Evolutionary conservation across 441 rosid genomes (phyloP).

Genomic region (Cnidoscolus chayamansa): DNA sequence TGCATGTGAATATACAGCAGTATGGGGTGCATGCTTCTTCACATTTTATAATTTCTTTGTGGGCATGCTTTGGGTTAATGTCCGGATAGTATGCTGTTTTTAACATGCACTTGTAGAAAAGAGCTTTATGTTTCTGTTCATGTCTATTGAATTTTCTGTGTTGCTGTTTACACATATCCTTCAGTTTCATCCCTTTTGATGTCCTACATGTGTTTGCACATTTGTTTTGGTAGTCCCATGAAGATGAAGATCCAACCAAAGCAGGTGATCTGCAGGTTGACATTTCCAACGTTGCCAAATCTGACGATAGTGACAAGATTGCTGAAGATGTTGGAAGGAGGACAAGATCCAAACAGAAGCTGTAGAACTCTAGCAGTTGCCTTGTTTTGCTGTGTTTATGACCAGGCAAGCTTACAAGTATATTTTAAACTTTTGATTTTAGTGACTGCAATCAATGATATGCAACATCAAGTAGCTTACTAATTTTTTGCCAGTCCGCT

Average conservation of each 20-base stretch:
- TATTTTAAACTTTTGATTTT: neutral
- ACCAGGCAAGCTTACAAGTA: conserved; percentile 11
- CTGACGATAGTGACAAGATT: conserved; percentile 10
- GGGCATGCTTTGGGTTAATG: neutral
- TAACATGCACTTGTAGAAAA: neutral
- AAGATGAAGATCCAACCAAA: conserved; percentile 17
- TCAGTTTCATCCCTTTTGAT: neutral
- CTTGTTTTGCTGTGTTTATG: neutral
- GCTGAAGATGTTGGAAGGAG: conserved; percentile 21
- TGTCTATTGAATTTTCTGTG: neutral
- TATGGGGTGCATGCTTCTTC: neutral
- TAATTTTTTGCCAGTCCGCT: neutral
- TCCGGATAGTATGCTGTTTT: neutral
- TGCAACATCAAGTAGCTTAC: neutral
- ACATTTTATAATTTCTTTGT: neutral
- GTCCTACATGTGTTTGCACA: neutral
- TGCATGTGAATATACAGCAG: neutral
- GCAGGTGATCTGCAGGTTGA: conserved; percentile 6
- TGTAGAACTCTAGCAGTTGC: conserved; percentile 20
- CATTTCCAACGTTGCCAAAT: conserved; percentile 18
- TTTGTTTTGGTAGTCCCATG: conserved; percentile 16
- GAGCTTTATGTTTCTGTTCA: neutral
- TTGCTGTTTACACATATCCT: neutral
- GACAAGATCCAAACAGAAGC: conserved; percentile 34
- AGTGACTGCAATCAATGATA: neutral